Base-by-base conservation (phyloP, 495 filamentous ascomycete species). In the Hyaloscypha finlandica region DNA sequence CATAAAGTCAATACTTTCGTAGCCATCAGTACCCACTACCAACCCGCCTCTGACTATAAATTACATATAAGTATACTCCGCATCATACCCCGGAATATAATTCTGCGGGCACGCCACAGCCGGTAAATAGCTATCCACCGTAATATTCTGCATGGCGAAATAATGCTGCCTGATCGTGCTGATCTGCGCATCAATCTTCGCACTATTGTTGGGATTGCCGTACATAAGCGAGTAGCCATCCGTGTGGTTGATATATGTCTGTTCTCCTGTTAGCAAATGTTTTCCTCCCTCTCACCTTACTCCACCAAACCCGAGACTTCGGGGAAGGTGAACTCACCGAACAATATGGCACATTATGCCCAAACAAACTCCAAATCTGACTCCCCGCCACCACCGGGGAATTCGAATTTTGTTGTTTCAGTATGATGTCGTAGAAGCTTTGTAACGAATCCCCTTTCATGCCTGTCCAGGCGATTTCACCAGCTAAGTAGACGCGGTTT, bases 391-490 rank as follows among this genome's bases (percentile, higher is more conserved):
- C 77, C 2, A 74, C 74, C 4, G 61, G 64, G 3, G n/a, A 9
- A 11, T 1, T 57, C 22, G n/a, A 20, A 22, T 64, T 66, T 32
- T 80, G 75, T 19, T 75, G 77, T 37, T 74, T 68, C 62, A 84
- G 78, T 61, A 85, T 76, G 55, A 77, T 71, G 51, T 76, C 71
- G 65, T 78, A 83, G 71, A 81, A 85, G 2, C 77, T 70, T 30
- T 75, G 70, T 25, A 85, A 72, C 33, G 69, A 55, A 48, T 79
- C 72, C 12, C 73, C 76, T 11, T 70, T 64, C 20, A 60, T 9
- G 6, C 77, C 77, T 8, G 78, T 76, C 83, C 84, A 86, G 64
- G 79, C 83, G 66, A 85, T 84, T 64, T 86, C 84, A 12, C 81
- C 83, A 1, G 77, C 79, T 33, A 82, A 76, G 65, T 85, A 85